A percentile compares a stretch with the other conserved stretches of the same genome.
phyloP scores from a whole-genome alignment of 1,284 basidiomycete genomes.

The Austroboletus novae-zelandiae region DNA sequence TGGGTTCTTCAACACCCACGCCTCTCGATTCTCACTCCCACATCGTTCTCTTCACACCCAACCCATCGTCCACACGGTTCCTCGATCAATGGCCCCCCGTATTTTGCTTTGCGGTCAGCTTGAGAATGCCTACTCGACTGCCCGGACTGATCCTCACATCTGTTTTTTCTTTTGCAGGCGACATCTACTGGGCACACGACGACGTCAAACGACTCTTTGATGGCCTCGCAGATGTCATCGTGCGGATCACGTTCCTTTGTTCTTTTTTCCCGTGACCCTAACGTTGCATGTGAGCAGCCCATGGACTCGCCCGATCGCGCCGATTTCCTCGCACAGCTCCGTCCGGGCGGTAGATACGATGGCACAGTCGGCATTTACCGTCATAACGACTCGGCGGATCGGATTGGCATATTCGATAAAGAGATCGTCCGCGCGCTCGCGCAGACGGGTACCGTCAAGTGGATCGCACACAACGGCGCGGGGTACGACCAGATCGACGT shows the following conservation, averaged over 20 bases:
- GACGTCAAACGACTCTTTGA: constrained; percentile 68
- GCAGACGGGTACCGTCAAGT: constrained; percentile 65
- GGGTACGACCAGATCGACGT: constrained; percentile 89
- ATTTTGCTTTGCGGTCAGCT: constrained; percentile 29
- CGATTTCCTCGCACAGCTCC: constrained; percentile 67
- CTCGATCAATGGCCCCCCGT: constrained; percentile 10
- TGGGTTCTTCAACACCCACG: neutral
- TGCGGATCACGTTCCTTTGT: constrained; percentile 29
- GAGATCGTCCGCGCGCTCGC: constrained; percentile 73
- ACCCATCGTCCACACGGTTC: neutral
- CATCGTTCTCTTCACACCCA: neutral
- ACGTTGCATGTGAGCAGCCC: constrained; percentile 35
- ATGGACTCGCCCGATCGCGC: constrained; percentile 66
- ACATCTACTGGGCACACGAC: constrained; percentile 78
- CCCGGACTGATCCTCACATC: neutral
- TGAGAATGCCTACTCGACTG: neutral
- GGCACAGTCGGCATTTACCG: constrained; percentile 80
- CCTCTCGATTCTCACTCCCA: neutral
- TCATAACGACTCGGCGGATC: constrained; percentile 61
- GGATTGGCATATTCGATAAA: constrained; percentile 77
- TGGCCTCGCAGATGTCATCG: constrained; percentile 71
- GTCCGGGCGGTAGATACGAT: constrained; percentile 70
- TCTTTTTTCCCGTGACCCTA: neutral
- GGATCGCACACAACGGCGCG: constrained; percentile 92
- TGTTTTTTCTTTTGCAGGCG: constrained; percentile 39